Evolutionary conservation across 345 rosid genomes (phyloP).

Genomic region (Brassica juncea): DNA sequence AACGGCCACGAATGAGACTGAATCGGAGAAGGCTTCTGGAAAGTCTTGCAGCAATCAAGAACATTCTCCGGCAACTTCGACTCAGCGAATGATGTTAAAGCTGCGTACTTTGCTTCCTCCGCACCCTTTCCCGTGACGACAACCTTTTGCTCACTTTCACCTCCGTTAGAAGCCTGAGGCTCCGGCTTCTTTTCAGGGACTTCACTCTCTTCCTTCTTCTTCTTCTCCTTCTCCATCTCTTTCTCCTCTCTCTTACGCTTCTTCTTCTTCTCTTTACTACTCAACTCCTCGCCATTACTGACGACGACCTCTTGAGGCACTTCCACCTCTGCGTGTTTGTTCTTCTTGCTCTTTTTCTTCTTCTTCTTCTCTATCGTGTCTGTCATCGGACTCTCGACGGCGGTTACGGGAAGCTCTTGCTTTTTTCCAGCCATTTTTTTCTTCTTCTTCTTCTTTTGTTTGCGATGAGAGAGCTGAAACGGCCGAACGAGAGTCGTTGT

Average conservation of each 20-base stretch:
- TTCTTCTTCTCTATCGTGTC: conserved; percentile 28
- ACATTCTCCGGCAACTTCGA: conserved; percentile 71
- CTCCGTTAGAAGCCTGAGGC: conserved; percentile 2
- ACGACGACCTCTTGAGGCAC: conserved; percentile 20
- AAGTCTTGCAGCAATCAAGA: conserved; percentile 71
- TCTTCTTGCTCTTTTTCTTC: conserved; percentile 47
- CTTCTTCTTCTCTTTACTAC: conserved; percentile 52
- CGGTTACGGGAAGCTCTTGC: conserved; percentile 38
- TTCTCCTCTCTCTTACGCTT: conserved; percentile 43
- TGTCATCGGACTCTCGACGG: conserved; percentile 31
- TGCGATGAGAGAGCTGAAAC: conserved; percentile 21
- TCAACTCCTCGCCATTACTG: conserved; percentile 27
- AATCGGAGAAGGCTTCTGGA: conserved; percentile 80
- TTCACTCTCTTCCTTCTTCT: conserved; percentile 30
- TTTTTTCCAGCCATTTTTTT: conserved; percentile 35
- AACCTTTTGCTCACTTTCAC: conserved; percentile 50
- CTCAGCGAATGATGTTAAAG: conserved; percentile 57
- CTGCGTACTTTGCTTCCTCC: conserved; percentile 61
- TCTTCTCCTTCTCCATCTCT: conserved; percentile 33
- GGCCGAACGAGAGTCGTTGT: conserved; percentile 40
- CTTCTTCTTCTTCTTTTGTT: not conserved
- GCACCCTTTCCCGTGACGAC: conserved; percentile 63
- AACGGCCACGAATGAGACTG: conserved; percentile 97
- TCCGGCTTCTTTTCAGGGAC: conserved; percentile 21
- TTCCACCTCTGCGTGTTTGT: conserved; percentile 36